These are phyloP conservation scores for Trichoderma gamsii DNA, from an alignment of 495 filamentous ascomycete species.

Conservation along the genomic window DNA sequence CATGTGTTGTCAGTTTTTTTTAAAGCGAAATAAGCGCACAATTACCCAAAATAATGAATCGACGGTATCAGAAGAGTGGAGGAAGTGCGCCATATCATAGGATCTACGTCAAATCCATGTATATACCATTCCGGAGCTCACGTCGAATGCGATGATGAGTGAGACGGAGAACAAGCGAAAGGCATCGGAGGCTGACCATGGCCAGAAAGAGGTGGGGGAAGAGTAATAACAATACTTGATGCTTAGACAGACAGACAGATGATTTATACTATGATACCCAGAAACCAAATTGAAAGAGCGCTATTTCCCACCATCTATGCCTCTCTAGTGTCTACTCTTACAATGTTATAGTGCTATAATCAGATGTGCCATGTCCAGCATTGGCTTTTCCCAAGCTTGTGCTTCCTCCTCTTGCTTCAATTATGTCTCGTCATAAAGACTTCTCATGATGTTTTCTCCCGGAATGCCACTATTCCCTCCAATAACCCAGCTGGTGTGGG, in stretches of 20 bases:
- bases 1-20: neutral
- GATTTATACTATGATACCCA: neutral
- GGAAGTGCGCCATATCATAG: neutral
- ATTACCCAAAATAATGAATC: no score
- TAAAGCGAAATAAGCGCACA: neutral
- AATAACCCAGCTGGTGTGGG: slow-evolving; percentile 83
- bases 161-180: neutral
- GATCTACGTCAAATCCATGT: neutral
- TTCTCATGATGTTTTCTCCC: neutral
- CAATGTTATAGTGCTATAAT: neutral
- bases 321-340: neutral
- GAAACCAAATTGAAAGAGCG: neutral
- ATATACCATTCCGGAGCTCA: neutral
- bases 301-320: neutral
- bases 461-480: slow-evolving; percentile 46
- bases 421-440: neutral
- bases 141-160: neutral
- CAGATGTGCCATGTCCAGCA: neutral
- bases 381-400: neutral
- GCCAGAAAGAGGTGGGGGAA: no score
- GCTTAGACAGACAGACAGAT: neutral
- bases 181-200: no score
- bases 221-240: neutral
- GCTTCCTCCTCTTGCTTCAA: neutral
- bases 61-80: no score